Base-by-base conservation (phyloP, 176 grass and related monocot species). In the Cocos nucifera region DNA sequence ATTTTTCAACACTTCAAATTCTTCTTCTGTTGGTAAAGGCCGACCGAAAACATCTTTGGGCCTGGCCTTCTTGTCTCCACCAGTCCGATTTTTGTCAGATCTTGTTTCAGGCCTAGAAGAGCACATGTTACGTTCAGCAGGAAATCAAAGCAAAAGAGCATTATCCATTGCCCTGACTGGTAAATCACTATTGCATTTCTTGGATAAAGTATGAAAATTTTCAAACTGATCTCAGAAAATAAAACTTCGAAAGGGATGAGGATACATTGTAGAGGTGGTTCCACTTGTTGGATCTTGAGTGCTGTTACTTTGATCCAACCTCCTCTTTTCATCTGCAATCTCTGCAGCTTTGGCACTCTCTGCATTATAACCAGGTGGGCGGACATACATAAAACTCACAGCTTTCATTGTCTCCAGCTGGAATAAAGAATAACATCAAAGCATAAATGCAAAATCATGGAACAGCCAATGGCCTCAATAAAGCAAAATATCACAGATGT, bases 261-360 rank as follows among this genome's bases (percentile, higher is more conserved):
- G 81, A 65, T 84, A 87, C 84, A 73, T 58, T 88, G 74, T 78
- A 52, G 77, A 90, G 49, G 67, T 75, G 49, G 56, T 80, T 55
- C 68, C 57, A 50, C 66, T 66, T 67, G 70, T 51, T 26, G 78
- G 51, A 59, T 75, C 72, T 68, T 83, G 54, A 57, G 39, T 18
- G 5, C 19, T 19, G 29, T 62, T 72, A 75, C 72, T 57, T 92
- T 53, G 67, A 61, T 82, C 76, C 59, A 44, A 64, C 24, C 21
- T 82, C 76, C 73, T 97, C 67, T 98, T 82, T 51, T 92, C 87
- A 63, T 98, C 88, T 64, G 80, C 79, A 71, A 92, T 51, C 70
- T 92, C 93, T 48, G 87, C 87, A 35, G 93, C 87, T 85, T 98
- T 98, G 75, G 93, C 93, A 69, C 93, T 89, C 74, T 98, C 93